Percentiles rank a stretch among this genome's conserved stretches.
These are phyloP conservation scores for Penicillium sp. DNA, from an alignment of 2,329 filamentous ascomycete genomes.

Conservation along the genomic window DNA sequence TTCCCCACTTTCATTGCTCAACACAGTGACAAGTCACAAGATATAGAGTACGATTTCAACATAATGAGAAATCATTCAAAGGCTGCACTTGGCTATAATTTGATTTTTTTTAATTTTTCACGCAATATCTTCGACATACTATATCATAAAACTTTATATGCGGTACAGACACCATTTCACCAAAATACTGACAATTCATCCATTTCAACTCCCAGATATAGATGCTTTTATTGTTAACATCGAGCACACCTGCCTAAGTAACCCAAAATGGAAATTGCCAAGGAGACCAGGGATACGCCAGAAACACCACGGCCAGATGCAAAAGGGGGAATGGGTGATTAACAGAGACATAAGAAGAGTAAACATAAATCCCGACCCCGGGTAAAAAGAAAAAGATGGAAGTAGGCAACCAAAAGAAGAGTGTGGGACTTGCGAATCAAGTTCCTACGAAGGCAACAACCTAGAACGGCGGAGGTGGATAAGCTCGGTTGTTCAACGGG, in stretches of 20 bases:
- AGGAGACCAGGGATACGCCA: slow-evolving; percentile 13
- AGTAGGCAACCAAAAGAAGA: not conserved
- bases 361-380: not conserved
- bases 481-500: slow-evolving; percentile 26
- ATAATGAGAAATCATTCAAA: not conserved
- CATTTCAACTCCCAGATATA: not conserved
- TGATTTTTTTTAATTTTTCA: too few species aligned
- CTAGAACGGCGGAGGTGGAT: slow-evolving; percentile 25
- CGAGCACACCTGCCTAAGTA: slow-evolving; percentile 12
- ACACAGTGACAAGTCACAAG: not conserved
- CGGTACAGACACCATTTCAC: not conserved
- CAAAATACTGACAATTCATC: not conserved
- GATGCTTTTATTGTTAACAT: not conserved
- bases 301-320: slow-evolving; percentile 27
- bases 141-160: not conserved
- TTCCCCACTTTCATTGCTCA: not conserved
- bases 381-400: not conserved
- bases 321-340: not conserved
- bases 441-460: slow-evolving; percentile 4
- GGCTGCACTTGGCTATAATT: not conserved
- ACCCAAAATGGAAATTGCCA: slow-evolving; percentile 6
- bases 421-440: not conserved
- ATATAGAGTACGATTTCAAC: not conserved
- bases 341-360: not conserved
- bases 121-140: not conserved